Evolutionary conservation across 495 filamentous ascomycete genomes (phyloP), one percentile per base, ranked within the genome.

Genomic region (Aspergillus olivimuriae): DNA sequence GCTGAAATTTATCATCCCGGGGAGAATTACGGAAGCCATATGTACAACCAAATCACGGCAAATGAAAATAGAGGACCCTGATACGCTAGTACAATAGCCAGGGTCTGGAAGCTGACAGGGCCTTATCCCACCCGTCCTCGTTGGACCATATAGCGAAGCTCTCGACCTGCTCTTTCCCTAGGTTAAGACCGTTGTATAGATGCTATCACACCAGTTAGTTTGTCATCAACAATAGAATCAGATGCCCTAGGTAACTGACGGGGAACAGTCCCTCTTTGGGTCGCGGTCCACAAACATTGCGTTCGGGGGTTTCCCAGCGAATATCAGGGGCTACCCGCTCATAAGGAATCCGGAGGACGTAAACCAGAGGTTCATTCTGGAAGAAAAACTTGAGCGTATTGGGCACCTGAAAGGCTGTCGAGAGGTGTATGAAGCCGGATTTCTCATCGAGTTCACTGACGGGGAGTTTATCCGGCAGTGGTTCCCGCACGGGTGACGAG

Each of bases 281-380:
- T 30, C 69, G 56, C 19, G 62, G 62, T 7, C 64, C 67, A 39
- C 61, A 66, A 20, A 65, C 62, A 39, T 57, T 66, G 2, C 58
- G 64, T 39, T 70, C 66, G 1, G 67, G 67, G 7, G 60, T 60
- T 39, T 73, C 69, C 63, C 68, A 73, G 1, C 56, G 56, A 31
- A 71, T 59, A 46, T 67, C 38, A 16, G 52, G 43, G 11, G 50
- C 49, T 7, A 73, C 46, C 62, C 76, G 47, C 78, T 80, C 4
- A 85, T 94, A 89, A 46, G 74, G 33, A 71, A 91, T 61, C 76
- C 89, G 48, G 74, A 94, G 61, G 62, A 91, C 61, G 73, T 95
- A 56, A 76, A 89, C 37, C 74, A 88, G 55, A 62, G 80, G 56
- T 66, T 96, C 48, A 76, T 88, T 47, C 54, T 88, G 50, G 84